Percentiles rank a stretch among this genome's conserved stretches.
These are phyloP conservation scores for Solanum hybrid DNA, from an alignment of 305 asterid species.

Conservation along the genomic window DNA sequence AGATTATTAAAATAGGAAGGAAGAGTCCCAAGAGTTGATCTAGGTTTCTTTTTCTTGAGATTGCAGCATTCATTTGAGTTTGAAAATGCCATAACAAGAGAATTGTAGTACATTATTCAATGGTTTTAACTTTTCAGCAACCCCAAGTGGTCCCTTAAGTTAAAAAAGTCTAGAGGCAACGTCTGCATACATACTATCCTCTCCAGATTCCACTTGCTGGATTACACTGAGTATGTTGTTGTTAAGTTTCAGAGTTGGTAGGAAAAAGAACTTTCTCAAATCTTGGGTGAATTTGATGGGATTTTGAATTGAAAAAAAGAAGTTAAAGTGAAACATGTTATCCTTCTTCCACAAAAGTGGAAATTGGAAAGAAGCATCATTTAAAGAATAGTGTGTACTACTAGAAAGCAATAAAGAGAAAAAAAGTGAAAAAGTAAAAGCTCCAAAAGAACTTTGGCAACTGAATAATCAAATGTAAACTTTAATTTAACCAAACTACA, in stretches of 20 bases:
- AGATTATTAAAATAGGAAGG: not conserved
- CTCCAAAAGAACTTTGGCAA: constrained; percentile 6
- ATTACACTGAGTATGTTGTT: not conserved
- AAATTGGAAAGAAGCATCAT: constrained; percentile 30
- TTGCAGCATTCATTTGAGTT: constrained; percentile 1
- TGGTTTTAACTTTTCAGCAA: not conserved
- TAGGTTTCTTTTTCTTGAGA: not conserved
- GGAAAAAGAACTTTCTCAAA: constrained; percentile 2
- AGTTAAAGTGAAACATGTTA: constrained; percentile 21
- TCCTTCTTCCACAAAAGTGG: constrained; percentile 26
- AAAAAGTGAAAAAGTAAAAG: constrained; percentile 15
- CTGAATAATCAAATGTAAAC: constrained; percentile 4
- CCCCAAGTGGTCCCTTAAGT: not conserved
- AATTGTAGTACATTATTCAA: not conserved
- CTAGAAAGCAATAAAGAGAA: constrained; percentile 25
- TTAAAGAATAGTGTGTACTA: constrained; percentile 26
- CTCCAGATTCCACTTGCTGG: not conserved
- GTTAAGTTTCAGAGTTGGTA: not conserved
- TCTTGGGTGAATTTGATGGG: constrained; percentile 7
- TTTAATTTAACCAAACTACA: constrained; percentile 6
- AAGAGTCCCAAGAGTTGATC: not conserved
- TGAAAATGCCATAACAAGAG: not conserved
- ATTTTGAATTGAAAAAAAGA: constrained; percentile 16
- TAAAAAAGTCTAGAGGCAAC: not conserved
- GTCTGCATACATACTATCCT: not conserved